Evolutionary conservation across 2,329 filamentous ascomycete species (phyloP).

Genomic region (Biscogniauxia mediterranea): DNA sequence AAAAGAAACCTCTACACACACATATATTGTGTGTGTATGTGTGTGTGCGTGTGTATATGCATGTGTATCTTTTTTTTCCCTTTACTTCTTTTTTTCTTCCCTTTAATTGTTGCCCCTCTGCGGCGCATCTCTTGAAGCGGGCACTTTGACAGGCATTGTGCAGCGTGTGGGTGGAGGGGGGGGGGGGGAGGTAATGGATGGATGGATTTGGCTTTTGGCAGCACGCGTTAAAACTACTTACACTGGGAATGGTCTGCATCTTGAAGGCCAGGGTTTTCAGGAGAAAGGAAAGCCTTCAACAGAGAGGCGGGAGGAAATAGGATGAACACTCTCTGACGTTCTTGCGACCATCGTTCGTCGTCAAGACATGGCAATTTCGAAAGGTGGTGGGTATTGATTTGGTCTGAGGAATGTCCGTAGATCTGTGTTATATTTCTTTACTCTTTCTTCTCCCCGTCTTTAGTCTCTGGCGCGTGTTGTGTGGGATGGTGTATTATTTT

Average conservation of each 20-base stretch:
- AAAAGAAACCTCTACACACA: not conserved
- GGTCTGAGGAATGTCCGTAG: constrained; percentile 25
- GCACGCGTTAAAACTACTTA: constrained; percentile 35
- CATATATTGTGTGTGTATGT: not conserved
- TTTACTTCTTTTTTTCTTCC: not conserved
- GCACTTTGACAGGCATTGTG: not conserved
- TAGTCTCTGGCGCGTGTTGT: not conserved
- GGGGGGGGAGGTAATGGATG: constrained; percentile 1
- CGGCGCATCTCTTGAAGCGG: not conserved
- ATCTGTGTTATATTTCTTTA: constrained; percentile 15
- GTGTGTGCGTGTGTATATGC: not conserved
- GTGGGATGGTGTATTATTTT: constrained; percentile 5
- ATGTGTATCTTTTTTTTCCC: not conserved
- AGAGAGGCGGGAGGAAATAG: constrained; percentile 29
- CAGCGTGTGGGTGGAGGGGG: not conserved
- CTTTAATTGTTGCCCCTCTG: not conserved
- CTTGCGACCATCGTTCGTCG: constrained; percentile 33
- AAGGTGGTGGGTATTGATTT: constrained; percentile 6
- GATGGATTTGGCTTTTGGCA: constrained; percentile 10
- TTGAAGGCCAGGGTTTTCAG: constrained; percentile 41
- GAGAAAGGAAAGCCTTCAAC: constrained; percentile 33
- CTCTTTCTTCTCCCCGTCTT: no score
- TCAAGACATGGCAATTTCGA: constrained; percentile 32
- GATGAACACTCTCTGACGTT: constrained; percentile 24
- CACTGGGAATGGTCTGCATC: constrained; percentile 56